Evolutionary conservation across 129 eudicot species (phyloP), one percentile per base, ranked within the genome.

Genomic region (Saussurea involucrata): DNA sequence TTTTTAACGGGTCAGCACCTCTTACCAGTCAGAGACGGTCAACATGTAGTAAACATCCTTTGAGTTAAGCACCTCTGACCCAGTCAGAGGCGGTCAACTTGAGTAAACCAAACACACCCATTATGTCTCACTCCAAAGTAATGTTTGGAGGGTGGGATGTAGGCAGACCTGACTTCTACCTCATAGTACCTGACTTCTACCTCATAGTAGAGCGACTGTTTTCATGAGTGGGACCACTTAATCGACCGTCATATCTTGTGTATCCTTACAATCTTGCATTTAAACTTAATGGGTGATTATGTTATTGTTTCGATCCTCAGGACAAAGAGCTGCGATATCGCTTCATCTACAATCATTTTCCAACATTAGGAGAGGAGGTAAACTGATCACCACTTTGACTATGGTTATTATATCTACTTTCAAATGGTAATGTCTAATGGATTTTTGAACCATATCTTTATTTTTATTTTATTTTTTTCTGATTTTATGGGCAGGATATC

Each of bases 341-440:
- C 36, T 93, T 93, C 78, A 90, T 90, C 82, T 93, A 90, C 71
- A 93, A 93, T 72, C 98, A 90, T 73, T 90, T 87, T 72, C 98
- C 98, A 73, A 78, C 92, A 76, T 81, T 93, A 61, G 84, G 92
- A 49, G 98, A 93, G 82, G 88, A 93, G 97, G 98, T 90, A 90
- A 86, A 61, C 63, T 68, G 32, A 20, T 82, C 44, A 42, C 10
- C 18, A 24, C 6, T n/a, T 53, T 53, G 61, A 49, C 67, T 21
- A 63, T 11, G 4, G 11, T 69, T 79, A 11, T 65, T 28, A 33
- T 66, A 32, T 42, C 46, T 24, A n/a, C 21, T 42, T 73, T 40
- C 64, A 58, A 58, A 58, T 21, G 29, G 29, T n/a, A 57, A 61
- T n/a, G 9, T 55, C 24, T 33, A 25, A n/a, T 17, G 4, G 68